Base-by-base conservation (phyloP, 2,329 filamentous ascomycete species). In the Claviceps spartinae region DNA sequence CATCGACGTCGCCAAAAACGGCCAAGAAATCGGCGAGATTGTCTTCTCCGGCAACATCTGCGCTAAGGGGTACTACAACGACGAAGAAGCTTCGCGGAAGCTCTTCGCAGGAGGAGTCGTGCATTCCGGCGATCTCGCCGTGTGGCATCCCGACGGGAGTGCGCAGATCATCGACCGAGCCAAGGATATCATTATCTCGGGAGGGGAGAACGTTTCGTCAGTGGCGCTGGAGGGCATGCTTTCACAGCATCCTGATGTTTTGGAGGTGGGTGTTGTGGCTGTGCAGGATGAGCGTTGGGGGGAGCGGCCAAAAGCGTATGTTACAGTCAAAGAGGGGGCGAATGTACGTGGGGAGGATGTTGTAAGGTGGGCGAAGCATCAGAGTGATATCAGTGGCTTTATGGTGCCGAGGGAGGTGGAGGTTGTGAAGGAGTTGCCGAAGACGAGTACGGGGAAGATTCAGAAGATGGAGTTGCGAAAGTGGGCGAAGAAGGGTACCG, bases 141-240 rank as follows among this genome's bases (percentile, higher is more conserved):
- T 97, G 0, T 90, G 87, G 86, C 88, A 96, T 69, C 77, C 85
- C 0, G 93, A 97, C 64, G 90, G 91, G 1, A 85, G 87, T 53
- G 83, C 89, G 45, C 88, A 97, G 72, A 95, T 98, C 57, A 73
- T 94, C 54, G 93, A 98, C 68, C 79, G 93, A 20, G 87, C 88
- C 14, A 98, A 98, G 72, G 93, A 98, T 64, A 96, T 98, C 50
- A 98, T 98, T 62, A 98, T 98, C 56, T 94, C 87, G 50, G 90
- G 91, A 47, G 93, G 93, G 53, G 93, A 98, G 68, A 98, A 98
- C 66, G 97, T 98, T 56, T 95, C 88, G 2, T 94, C 87, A 0
- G 85, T 98, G 1, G 89, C 93, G 0, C 77, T 98, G 3, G 93
- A 98, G 69, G 81, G 83, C 54, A 88, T 95, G 82, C 77, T 98